These are phyloP conservation scores for Arctostaphylos glauca DNA, from an alignment of 148 eudicot species.

Conservation along the genomic window DNA sequence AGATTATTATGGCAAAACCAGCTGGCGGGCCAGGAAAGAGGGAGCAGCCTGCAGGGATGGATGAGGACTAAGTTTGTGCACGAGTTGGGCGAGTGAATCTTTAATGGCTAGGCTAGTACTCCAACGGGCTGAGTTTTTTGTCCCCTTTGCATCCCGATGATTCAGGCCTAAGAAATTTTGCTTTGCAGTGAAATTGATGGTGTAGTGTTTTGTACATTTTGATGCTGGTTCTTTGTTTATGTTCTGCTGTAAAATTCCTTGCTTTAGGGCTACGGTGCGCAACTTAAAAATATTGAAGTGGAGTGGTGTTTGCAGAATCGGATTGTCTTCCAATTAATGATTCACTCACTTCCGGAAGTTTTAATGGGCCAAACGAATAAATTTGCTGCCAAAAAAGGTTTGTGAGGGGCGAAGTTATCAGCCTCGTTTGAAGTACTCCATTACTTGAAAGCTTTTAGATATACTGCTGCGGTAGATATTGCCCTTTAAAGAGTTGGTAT, in stretches of 20 bases:
- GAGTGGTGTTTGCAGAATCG: background rate
- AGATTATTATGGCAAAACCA: constrained; percentile 96
- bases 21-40: constrained; percentile 86
- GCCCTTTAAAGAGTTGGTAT: too few relatives aligned
- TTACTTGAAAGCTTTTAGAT: too few relatives aligned
- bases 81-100: background rate
- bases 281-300: background rate
- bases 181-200: constrained; percentile 4
- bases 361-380: too few relatives aligned
- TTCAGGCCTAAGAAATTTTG: background rate
- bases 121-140: background rate
- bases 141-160: background rate
- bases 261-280: background rate
- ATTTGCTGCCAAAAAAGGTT: too few relatives aligned
- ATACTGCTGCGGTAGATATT: too few relatives aligned
- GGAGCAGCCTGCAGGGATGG: constrained; percentile 68
- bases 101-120: background rate
- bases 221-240: background rate
- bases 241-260: background rate
- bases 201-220: background rate
- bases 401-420: too few relatives aligned
- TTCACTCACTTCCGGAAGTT: too few relatives aligned
- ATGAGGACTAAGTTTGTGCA: constrained; percentile 52
- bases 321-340: background rate
- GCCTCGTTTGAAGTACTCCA: too few relatives aligned